Conservation (phyloP, 2,329 filamentous ascomycete genomes). For the Penicillium corylophilum region DNA sequence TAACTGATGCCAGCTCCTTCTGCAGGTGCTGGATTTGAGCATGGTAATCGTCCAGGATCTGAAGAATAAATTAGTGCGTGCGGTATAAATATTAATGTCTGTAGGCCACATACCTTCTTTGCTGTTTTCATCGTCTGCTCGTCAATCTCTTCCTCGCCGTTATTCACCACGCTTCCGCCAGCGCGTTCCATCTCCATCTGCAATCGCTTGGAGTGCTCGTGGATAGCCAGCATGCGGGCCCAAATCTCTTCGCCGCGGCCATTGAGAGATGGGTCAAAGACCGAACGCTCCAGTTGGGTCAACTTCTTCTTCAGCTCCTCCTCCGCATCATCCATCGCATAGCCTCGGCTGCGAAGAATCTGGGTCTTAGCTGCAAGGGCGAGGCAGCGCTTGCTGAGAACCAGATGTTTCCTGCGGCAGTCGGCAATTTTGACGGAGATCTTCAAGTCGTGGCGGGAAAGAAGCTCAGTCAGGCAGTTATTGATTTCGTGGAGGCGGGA, state of each 20-base stretch:
- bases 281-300: conserved; percentile 55
- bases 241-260: conserved; percentile 65
- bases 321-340: conserved; percentile 64
- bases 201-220: conserved; percentile 58
- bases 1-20: conserved; percentile 59
- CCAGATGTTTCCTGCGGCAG: conserved; percentile 59
- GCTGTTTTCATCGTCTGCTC: conserved; percentile 60
- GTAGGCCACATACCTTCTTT: conserved; percentile 53
- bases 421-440: conserved; percentile 60
- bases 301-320: conserved; percentile 64
- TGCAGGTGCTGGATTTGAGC: conserved; percentile 57
- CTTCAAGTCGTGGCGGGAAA: conserved; percentile 60
- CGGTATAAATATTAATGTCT: neutral
- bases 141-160: conserved; percentile 50
- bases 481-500: conserved; percentile 65
- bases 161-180: conserved; percentile 41
- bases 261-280: conserved; percentile 60
- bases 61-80: neutral
- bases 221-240: conserved; percentile 63
- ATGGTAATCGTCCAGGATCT: conserved; percentile 54
- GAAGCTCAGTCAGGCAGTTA: conserved; percentile 57
- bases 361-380: conserved; percentile 64
- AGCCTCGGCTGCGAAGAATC: conserved; percentile 62
- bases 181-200: conserved; percentile 61
- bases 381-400: conserved; percentile 60